Percentiles rank a stretch among this genome's conserved stretches.
These are phyloP conservation scores for Cydonia oblonga DNA, from an alignment of 331 rosid genomes.

Conservation along the genomic window DNA sequence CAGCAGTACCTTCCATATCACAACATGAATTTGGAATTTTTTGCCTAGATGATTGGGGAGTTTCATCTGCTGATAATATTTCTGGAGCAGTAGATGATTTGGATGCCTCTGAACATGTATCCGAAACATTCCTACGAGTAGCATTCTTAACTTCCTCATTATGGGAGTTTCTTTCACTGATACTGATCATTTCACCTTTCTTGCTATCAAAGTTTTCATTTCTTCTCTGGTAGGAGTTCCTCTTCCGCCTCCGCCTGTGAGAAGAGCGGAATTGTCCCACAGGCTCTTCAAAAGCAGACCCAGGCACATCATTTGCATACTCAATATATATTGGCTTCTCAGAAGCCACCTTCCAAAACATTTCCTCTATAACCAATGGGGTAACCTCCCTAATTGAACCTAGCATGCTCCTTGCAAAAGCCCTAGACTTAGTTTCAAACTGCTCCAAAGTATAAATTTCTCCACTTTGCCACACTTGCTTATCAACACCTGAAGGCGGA, in stretches of 20 bases:
- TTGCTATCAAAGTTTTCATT: constrained; percentile 33
- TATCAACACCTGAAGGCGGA: constrained; percentile 45
- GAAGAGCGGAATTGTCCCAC: constrained; percentile 53
- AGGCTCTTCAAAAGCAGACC: constrained; percentile 85
- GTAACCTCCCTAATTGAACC: constrained; percentile 63
- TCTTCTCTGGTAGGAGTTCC: constrained; percentile 58
- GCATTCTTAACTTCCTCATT: constrained; percentile 18
- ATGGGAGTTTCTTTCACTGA: constrained; percentile 13
- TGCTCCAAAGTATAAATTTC: constrained; percentile 83
- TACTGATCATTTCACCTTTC: constrained; percentile 21
- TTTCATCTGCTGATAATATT: constrained; percentile 30
- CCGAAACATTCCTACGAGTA: constrained; percentile 17
- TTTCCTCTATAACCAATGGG: constrained; percentile 64
- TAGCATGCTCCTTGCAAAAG: constrained; percentile 48
- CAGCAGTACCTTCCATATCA: constrained; percentile 83
- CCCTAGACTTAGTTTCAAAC: constrained; percentile 80
- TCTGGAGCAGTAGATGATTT: constrained; percentile 16
- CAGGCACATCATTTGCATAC: constrained; percentile 97
- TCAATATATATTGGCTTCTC: constrained; percentile 89
- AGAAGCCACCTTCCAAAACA: constrained; percentile 93
- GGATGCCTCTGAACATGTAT: constrained; percentile 23
- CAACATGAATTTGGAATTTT: constrained; percentile 34
- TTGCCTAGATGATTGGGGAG: constrained; percentile 30
- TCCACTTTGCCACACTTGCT: constrained; percentile 99
- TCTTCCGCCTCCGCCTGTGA: constrained; percentile 62